These are phyloP conservation scores for Trichothecium sympodiale DNA, from an alignment of 2,329 filamentous ascomycete species.

Conservation along the genomic window DNA sequence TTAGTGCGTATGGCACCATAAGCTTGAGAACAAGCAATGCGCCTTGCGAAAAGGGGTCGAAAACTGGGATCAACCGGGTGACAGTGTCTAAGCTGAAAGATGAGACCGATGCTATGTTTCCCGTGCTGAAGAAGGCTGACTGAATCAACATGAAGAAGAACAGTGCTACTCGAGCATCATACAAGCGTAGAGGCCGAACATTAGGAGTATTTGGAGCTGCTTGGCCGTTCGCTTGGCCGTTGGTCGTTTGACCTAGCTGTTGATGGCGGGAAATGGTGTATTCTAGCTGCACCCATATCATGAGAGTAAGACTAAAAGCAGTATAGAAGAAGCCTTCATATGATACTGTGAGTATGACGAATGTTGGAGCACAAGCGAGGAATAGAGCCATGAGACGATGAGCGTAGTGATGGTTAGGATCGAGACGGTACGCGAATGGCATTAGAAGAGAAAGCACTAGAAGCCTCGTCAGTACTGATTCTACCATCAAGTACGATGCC, in stretches of 20 bases:
- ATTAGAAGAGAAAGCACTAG: constrained; percentile 63
- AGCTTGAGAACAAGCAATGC: constrained; percentile 81
- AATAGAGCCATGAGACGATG: constrained; percentile 84
- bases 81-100: constrained; percentile 92
- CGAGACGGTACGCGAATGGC: constrained; percentile 69
- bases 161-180: constrained; percentile 79
- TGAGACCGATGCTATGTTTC: constrained; percentile 88
- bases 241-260: neutral
- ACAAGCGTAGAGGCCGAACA: constrained; percentile 60
- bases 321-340: constrained; percentile 97
- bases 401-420: constrained; percentile 78
- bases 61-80: constrained; percentile 74
- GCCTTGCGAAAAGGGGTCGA: constrained; percentile 86
- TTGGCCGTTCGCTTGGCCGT: constrained; percentile 7
- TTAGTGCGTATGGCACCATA: constrained; percentile 83
- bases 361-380: constrained; percentile 82
- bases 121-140: constrained; percentile 92
- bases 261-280: constrained; percentile 43
- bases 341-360: constrained; percentile 92
- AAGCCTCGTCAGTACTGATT: constrained; percentile 8
- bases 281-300: constrained; percentile 89
- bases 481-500: neutral
- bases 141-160: constrained; percentile 95
- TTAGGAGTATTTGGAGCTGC: constrained; percentile 1
- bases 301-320: constrained; percentile 68